Percentiles rank a stretch among this genome's conserved stretches.
Evolutionary conservation across 2,329 filamentous ascomycete genomes (phyloP).

Genomic region (Mollisia scopiformis): DNA sequence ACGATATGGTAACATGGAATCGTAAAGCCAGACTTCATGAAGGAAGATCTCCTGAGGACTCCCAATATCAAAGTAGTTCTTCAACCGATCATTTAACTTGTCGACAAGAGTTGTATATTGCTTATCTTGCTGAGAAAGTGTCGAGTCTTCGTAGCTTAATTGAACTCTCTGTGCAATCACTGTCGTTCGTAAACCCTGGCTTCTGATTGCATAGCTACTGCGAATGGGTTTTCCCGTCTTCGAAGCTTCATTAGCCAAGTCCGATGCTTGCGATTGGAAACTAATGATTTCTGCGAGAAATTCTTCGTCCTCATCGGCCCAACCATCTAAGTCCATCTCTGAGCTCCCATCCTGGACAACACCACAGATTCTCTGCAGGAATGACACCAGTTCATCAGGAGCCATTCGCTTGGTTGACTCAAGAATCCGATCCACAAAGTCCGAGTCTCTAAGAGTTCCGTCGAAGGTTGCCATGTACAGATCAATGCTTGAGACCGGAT

Average conservation of each 20-base stretch:
- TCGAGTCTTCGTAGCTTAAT: slow-evolving; percentile 73
- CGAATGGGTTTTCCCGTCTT: slow-evolving; percentile 57
- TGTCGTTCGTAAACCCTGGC: slow-evolving; percentile 73
- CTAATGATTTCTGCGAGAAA: slow-evolving; percentile 24
- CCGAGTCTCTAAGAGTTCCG: slow-evolving; percentile 54
- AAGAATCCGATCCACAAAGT: slow-evolving; percentile 49
- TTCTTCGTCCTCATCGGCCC: slow-evolving; percentile 32
- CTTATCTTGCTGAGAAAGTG: slow-evolving; percentile 71
- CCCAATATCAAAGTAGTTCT: slow-evolving; percentile 45
- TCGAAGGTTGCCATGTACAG: slow-evolving; percentile 65
- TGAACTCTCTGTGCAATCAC: slow-evolving; percentile 82
- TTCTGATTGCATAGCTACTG: slow-evolving; percentile 75
- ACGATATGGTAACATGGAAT: slow-evolving; percentile 67
- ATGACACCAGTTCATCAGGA: slow-evolving; percentile 49
- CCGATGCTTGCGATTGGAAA: slow-evolving; percentile 49
- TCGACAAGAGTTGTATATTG: slow-evolving; percentile 70
- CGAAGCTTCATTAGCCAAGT: slow-evolving; percentile 49
- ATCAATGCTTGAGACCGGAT: slow-evolving; percentile 37
- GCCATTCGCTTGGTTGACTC: slow-evolving; percentile 61
- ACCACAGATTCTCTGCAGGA: slow-evolving; percentile 47
- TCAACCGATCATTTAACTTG: slow-evolving; percentile 52
- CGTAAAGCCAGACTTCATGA: slow-evolving; percentile 77
- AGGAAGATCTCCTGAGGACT: slow-evolving; percentile 55
- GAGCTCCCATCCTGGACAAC: slow-evolving; percentile 25
- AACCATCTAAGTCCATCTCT: slow-evolving; percentile 30